Evolutionary conservation across 2,329 filamentous ascomycete species (phyloP), one percentile per base, ranked within the genome.

Genomic region (Decorospora gaudefroyi): DNA sequence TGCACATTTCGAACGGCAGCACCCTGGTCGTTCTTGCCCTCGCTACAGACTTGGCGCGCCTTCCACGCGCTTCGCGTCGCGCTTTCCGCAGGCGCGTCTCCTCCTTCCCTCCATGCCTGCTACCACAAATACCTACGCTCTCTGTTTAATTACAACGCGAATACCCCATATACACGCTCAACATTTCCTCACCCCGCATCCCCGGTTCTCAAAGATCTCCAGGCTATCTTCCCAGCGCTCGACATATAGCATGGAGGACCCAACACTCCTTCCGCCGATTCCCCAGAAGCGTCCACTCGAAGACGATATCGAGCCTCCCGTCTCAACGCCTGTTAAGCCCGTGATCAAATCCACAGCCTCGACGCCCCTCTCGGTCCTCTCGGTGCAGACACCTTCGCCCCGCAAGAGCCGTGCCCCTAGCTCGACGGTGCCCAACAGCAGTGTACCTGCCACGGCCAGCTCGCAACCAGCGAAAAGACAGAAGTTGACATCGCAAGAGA

Each of bases 401-500:
- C 31, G 59, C 8, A 62, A 59, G 29, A 43, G 34, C 25, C 38
- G 41, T 15, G 33, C 42, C 5, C 32, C 43, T 4, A 53, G 42
- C 26, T 40, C 50, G n/a, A 51, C 48, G 13, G 47, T 48, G 10
- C 49, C 53, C 4, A 39, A 35, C 19, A 60, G 46, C 46, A 59
- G 42, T 42, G 52, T 46, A 22, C 36, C 53, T 29, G 33, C 54
- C 26, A 41, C 54, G 7, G 57, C 45, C 37, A 55, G 35, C 25
- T 51, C 47, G 18, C 62, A 66, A 26, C 66, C 74, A 17, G 62
- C 68, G 10, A 78, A 78, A 58, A 57, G 70, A 26, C 60, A 72
- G 39, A 75, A 72, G 45, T 51, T 76, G 30, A 76, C 73, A 1
- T 49, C 61, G 22, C 52, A 71, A 36, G 75, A 77, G 53, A 74